Evolutionary conservation across 495 filamentous ascomycete species (phyloP).

Genomic region (Gamarada debralockiae): DNA sequence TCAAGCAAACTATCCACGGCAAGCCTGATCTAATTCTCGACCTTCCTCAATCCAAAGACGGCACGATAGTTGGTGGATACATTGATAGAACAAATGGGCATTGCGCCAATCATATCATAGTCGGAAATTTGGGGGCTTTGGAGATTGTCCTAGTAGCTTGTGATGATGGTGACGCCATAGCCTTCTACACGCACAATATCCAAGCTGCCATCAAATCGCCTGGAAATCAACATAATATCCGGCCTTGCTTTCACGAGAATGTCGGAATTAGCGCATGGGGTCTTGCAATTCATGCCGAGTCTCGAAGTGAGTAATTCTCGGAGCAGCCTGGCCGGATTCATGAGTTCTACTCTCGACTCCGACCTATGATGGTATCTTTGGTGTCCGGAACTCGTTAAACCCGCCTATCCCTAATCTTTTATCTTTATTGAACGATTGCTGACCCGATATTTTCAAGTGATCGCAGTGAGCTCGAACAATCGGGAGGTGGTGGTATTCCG

Average conservation of each 20-base stretch:
- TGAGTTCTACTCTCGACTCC: too few species aligned
- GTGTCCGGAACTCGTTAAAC: too few species aligned
- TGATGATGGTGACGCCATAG: slow-evolving; percentile 88
- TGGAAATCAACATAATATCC: neutral
- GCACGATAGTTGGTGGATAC: slow-evolving; percentile 41
- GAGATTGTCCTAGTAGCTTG: slow-evolving; percentile 75
- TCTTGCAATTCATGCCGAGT: slow-evolving; percentile 67
- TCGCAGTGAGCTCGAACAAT: slow-evolving; percentile 76
- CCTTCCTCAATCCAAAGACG: slow-evolving; percentile 48
- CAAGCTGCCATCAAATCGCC: neutral
- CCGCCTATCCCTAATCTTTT: too few species aligned
- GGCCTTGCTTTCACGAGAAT: slow-evolving; percentile 64
- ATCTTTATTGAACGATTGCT: too few species aligned
- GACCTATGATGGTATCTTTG: too few species aligned
- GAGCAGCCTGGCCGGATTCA: too few species aligned
- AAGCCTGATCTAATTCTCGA: slow-evolving; percentile 62
- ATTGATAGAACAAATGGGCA: slow-evolving; percentile 59
- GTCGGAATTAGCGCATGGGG: slow-evolving; percentile 86
- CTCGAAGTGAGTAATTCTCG: neutral
- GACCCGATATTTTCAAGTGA: slow-evolving; percentile 14
- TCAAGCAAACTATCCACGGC: slow-evolving; percentile 54
- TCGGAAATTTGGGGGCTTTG: slow-evolving; percentile 74
- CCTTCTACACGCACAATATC: slow-evolving; percentile 61
- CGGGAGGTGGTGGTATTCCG: slow-evolving; percentile 17
- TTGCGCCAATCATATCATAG: slow-evolving; percentile 70